phyloP scores from a whole-genome alignment of 2,329 filamentous ascomycete genomes.

The Diplodia seriata region DNA sequence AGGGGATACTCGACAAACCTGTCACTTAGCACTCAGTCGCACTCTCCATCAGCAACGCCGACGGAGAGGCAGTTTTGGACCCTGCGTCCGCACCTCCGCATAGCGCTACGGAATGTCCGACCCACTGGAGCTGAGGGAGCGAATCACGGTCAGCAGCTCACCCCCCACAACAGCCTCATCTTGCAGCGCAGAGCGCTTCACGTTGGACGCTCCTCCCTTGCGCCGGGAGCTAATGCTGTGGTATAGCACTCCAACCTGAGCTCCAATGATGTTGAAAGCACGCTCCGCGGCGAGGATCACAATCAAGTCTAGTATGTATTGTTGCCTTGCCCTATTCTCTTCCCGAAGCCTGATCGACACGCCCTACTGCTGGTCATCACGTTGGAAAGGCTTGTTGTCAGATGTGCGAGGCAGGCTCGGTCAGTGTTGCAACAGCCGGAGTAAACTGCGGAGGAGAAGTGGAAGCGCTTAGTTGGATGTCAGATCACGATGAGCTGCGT shows the following conservation, averaged over 20 bases:
- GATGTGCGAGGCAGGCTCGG: not conserved
- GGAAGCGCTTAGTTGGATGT: not conserved
- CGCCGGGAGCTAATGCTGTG: slow-evolving; percentile 27
- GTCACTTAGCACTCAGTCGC: not conserved
- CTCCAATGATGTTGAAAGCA: slow-evolving; percentile 26
- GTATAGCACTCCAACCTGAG: slow-evolving; percentile 7
- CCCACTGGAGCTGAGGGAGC: slow-evolving; percentile 19
- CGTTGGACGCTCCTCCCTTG: not conserved
- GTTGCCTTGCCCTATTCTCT: not conserved
- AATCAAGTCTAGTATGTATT: slow-evolving; percentile 26
- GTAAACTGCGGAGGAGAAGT: not conserved
- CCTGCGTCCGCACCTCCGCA: slow-evolving; percentile 15
- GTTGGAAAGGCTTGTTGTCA: not conserved
- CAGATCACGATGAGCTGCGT: not conserved
- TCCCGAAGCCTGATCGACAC: not conserved
- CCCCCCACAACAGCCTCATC: slow-evolving; percentile 2
- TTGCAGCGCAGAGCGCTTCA: not conserved
- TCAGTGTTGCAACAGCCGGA: not conserved
- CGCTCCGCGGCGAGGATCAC: slow-evolving; percentile 13
- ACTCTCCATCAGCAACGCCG: not conserved
- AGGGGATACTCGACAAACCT: not conserved
- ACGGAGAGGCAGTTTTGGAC: not conserved
- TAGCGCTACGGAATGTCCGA: slow-evolving; percentile 23
- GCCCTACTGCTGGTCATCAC: not conserved
- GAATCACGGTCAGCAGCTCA: slow-evolving; percentile 28